These are phyloP conservation scores for Mucor sp. DNA, from an alignment of 371 early-diverging fungal species.

Conservation along the genomic window DNA sequence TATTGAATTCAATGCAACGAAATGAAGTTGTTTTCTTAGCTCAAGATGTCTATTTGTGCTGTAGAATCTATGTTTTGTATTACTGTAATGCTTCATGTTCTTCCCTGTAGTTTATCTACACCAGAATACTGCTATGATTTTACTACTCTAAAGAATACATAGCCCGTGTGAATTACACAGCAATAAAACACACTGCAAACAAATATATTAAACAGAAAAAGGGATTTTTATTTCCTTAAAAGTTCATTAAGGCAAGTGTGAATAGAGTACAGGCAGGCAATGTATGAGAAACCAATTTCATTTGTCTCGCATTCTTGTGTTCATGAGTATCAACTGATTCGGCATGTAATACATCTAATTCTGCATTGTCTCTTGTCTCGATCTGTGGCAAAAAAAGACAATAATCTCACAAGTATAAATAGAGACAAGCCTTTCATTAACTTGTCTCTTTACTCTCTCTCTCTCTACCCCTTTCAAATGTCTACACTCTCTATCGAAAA, in stretches of 20 bases:
- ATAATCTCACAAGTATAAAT: not conserved
- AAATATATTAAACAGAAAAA: not conserved
- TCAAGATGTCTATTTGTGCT: not conserved
- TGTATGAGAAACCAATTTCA: not conserved
- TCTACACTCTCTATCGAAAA: constrained; percentile 6
- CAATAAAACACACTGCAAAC: not conserved
- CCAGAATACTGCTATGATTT: not conserved
- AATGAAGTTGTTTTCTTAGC: not conserved
- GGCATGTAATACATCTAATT: not conserved
- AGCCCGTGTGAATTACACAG: not conserved
- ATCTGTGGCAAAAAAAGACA: not conserved
- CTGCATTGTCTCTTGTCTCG: not conserved
- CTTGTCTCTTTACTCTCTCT: not conserved
- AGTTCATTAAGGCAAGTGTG: not conserved
- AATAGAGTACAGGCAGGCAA: constrained; percentile 1
- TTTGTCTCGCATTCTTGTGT: not conserved
- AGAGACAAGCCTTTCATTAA: not conserved
- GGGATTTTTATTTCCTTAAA: not conserved
- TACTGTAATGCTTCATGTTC: no score
- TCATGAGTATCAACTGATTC: not conserved
- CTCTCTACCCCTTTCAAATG: not conserved
- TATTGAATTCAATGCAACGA: not conserved
- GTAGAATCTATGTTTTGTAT: not conserved
- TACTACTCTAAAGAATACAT: not conserved
- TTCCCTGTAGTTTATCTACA: not conserved